phyloP scores from a whole-genome alignment of 2,329 filamentous ascomycete genomes.

The Colletotrichum noveboracense region DNA sequence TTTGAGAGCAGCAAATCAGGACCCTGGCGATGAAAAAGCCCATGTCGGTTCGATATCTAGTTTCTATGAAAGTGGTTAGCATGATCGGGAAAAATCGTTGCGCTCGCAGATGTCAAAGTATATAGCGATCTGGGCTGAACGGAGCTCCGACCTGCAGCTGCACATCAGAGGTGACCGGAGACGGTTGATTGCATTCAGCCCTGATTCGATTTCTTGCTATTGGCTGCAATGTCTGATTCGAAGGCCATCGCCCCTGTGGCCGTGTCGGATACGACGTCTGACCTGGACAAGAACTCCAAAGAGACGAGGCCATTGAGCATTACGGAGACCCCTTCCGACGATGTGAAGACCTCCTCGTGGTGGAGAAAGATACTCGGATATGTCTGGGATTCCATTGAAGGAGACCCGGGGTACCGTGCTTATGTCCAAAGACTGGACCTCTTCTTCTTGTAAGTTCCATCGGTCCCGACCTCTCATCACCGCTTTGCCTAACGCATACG shows the following conservation, averaged over 20 bases:
- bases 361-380: not conserved
- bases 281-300: not conserved
- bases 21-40: not conserved
- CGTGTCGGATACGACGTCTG: not conserved
- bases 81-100: constrained; percentile 5
- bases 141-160: not conserved
- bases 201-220: accelerated
- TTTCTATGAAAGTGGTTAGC: not conserved
- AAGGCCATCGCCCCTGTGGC: not conserved
- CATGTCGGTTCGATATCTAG: not conserved
- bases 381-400: constrained; percentile 6
- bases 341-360: not conserved
- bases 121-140: not conserved
- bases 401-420: constrained; percentile 3
- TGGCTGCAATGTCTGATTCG: not conserved
- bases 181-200: not conserved
- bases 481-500: accelerated
- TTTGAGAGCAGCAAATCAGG: not conserved
- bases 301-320: not conserved
- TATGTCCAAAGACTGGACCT: constrained; percentile 4
- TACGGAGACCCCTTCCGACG: not conserved
- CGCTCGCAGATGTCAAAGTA: not conserved
- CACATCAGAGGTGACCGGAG: not conserved
- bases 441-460: not conserved
- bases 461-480: accelerated